phyloP scores from a whole-genome alignment of 345 rosid genomes.

The Alliaria petiolata region DNA sequence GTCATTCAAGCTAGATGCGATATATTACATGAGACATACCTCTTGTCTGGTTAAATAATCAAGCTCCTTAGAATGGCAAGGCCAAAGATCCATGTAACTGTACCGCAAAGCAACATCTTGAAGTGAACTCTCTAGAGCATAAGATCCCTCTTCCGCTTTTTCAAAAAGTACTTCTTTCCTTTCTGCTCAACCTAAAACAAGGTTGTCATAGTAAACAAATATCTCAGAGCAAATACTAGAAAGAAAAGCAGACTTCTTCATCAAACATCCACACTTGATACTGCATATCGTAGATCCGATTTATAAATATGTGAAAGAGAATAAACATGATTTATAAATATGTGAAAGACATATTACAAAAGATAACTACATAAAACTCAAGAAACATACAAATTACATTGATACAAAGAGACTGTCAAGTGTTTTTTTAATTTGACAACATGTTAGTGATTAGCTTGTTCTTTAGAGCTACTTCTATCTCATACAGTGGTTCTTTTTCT shows the following conservation, averaged over 20 bases:
- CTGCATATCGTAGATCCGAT: not conserved
- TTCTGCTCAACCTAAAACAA: conserved; percentile 74
- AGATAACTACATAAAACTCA: too few species aligned
- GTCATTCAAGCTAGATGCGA: not conserved
- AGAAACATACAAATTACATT: too few species aligned
- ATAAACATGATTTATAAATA: too few species aligned
- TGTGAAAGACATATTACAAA: too few species aligned
- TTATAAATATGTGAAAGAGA: too few species aligned
- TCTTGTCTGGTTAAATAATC: conserved; percentile 87
- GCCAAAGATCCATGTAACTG: conserved; percentile 95
- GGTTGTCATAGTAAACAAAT: not conserved
- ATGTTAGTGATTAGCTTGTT: too few species aligned
- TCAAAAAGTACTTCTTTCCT: conserved; percentile 86
- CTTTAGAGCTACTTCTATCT: too few species aligned
- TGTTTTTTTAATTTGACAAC: too few species aligned
- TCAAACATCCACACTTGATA: conserved; percentile 9
- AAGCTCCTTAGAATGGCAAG: conserved; percentile 78
- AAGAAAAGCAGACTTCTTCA: not conserved
- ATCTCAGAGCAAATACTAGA: not conserved
- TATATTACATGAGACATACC: conserved; percentile 43
- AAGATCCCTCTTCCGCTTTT: conserved; percentile 60
- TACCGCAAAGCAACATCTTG: conserved; percentile 80
- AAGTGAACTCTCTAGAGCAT: conserved; percentile 59
- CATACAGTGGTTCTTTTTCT: too few species aligned
- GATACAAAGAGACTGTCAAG: too few species aligned